Base-by-base conservation (phyloP, 176 grass and related monocot genomes). In the Tillandsia leiboldiana region DNA sequence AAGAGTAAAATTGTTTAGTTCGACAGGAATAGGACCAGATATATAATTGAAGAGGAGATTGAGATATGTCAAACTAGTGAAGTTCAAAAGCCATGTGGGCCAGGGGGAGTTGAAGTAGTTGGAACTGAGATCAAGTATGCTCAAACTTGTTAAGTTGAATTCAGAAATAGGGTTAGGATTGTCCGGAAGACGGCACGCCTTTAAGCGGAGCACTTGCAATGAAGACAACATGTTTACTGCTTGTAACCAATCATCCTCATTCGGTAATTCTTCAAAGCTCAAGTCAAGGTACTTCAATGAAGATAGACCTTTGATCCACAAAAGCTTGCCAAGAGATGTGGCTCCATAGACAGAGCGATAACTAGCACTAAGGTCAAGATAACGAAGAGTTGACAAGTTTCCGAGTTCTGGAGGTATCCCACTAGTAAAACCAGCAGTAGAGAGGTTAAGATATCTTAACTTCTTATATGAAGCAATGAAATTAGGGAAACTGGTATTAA, bases 321-420 rank as follows among this genome's bases (percentile, higher is more conserved):
- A 5, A 22, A 59, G n/a, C 1, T 8, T 4, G 20, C 20, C n/a
- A 22, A 2, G n/a, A 8, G n/a, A 59, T 1, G 14, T 2, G 1
- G 20, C 1, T 0, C 3, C 6, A 42, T 42, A 42, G 33, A 0
- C 0, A 42, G 6, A 1, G 9, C 3, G 1, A 0, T 14, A 8
- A 0, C 1, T 59, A 20, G 0, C 1, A 9, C 0, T 0, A 53
- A 22, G 0, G 54, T 3, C 53, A 2, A 83, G 23, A 65, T 83
- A 64, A 3, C 0, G 15, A 29, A 84, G n/a, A 47, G 75, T 80
- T 9, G 72, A 80, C 73, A 83, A 73, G 15, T 87, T 87, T 76
- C 85, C 73, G 4, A 87, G 20, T 11, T 83, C 71, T 1, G 72
- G 69, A 48, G 85, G 77, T 63, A 84, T 56, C 11, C 2, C 61